Conservation (phyloP, 306 rosid genomes). For the Dryas drummondii region DNA sequence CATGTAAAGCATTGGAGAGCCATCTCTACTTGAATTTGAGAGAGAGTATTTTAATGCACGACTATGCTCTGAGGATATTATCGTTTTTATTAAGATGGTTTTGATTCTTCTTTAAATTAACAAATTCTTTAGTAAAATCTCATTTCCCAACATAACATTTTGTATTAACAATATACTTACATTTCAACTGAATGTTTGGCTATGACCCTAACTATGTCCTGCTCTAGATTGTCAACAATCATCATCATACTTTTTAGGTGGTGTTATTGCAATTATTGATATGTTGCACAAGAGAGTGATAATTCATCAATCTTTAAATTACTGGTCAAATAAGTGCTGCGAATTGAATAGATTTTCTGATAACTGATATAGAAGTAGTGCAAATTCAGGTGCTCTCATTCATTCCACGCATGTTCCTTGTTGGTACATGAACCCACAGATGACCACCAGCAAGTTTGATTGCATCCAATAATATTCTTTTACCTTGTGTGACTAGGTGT, state of each 20-base stretch:
- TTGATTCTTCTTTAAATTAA: not conserved
- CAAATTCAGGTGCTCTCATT: not conserved
- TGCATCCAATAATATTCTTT: too few relatives aligned
- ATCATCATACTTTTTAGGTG: not conserved
- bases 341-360: not conserved
- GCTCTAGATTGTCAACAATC: not conserved
- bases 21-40: not conserved
- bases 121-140: not conserved
- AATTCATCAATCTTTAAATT: not conserved
- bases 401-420: not conserved
- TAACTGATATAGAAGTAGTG: not conserved
- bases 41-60: not conserved
- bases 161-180: not conserved
- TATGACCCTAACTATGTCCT: not conserved
- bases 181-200: not conserved
- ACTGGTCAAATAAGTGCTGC: not conserved
- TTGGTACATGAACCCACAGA: not conserved
- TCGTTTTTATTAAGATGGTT: not conserved
- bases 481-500: too few relatives aligned
- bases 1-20: slow-evolving; percentile 17
- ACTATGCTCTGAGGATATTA: not conserved
- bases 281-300: not conserved
- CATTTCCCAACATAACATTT: not conserved
- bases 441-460: not conserved
- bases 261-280: not conserved